Conservation (phyloP, 129 eudicot genomes). For the Pseudognaphalium luteoalbum region DNA sequence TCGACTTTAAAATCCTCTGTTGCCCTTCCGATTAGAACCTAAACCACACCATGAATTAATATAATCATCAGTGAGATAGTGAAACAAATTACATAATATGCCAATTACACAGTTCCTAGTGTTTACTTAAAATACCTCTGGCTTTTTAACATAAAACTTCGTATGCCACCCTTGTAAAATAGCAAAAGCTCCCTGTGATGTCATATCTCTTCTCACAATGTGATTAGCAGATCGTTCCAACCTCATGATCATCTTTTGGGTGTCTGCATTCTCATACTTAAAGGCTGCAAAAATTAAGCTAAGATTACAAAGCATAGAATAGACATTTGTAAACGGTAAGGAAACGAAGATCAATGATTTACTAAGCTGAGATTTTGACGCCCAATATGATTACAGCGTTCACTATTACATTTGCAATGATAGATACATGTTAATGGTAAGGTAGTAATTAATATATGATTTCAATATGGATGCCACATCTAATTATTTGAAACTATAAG, state of each 20-base stretch:
- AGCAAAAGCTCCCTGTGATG: slow-evolving; percentile 68
- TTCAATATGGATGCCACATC: neutral
- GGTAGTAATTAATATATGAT: neutral
- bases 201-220: slow-evolving; percentile 47
- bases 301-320: slow-evolving; percentile 9
- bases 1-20: slow-evolving; percentile 62
- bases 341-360: no score
- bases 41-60: slow-evolving; percentile 14
- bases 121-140: slow-evolving; percentile 45
- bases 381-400: slow-evolving; percentile 11
- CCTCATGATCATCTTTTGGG: slow-evolving; percentile 55
- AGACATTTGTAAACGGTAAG: neutral
- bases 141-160: slow-evolving; percentile 55
- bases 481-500: neutral
- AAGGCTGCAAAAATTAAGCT: slow-evolving; percentile 45
- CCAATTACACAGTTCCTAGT: neutral
- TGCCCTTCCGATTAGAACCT: slow-evolving; percentile 74
- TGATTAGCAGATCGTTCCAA: slow-evolving; percentile 63
- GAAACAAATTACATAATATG: neutral
- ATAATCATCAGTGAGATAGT: neutral
- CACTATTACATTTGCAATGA: neutral
- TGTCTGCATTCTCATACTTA: slow-evolving; percentile 39
- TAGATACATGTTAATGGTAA: neutral
- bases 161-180: slow-evolving; percentile 54
- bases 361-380: neutral